phyloP scores from a whole-genome alignment of 2,329 filamentous ascomycete species.

The Alternaria sp. region DNA sequence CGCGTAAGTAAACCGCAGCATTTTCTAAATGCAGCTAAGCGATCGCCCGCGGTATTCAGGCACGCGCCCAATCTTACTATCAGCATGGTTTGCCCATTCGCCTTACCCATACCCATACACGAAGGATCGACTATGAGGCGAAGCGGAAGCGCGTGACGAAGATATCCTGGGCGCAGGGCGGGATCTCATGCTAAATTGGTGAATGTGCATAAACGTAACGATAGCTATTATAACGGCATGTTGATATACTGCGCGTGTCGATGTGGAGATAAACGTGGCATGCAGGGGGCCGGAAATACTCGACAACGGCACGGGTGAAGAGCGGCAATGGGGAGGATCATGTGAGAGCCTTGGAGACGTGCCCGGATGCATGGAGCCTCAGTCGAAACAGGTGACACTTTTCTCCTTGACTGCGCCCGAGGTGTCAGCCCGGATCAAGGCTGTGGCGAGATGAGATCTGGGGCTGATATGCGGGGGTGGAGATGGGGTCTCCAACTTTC shows the following conservation, averaged over 20 bases:
- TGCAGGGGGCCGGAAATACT: not conserved
- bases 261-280: not conserved
- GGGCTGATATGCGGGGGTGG: constrained; percentile 3
- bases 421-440: not conserved
- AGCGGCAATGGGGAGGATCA: not conserved
- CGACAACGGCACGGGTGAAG: not conserved
- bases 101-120: not conserved
- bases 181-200: not conserved
- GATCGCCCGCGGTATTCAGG: not conserved
- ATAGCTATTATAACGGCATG: not conserved
- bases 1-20: not conserved
- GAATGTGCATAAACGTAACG: not conserved
- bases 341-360: not conserved
- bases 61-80: not conserved
- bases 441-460: not conserved
- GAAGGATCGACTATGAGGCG: not conserved
- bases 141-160: not conserved
- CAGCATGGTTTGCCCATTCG: not conserved
- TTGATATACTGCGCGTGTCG: not conserved
- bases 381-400: not conserved
- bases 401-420: not conserved
- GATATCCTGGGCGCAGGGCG: not conserved
- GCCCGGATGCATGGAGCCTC: not conserved
- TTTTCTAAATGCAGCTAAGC: not conserved
- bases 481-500: not conserved